Evolutionary conservation across 495 filamentous ascomycete genomes (phyloP), one percentile per base, ranked within the genome.

Genomic region (Pyrenopolyporus hunteri): DNA sequence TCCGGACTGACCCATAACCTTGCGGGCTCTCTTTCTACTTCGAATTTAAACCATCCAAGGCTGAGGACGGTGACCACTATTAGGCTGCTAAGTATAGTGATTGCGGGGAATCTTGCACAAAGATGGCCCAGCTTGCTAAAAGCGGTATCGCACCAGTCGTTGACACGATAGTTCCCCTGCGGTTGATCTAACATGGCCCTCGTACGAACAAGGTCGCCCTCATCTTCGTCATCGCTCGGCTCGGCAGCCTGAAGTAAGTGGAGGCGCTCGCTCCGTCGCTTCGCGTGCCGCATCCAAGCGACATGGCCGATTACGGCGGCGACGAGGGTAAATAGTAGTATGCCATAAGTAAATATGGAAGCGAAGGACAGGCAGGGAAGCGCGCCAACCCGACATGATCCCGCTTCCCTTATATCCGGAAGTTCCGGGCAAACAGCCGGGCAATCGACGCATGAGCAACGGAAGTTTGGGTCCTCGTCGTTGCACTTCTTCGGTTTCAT

Each of bases 381-480:
- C 6, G 86, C 73, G 36, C 94, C 95, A 16, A 98, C 91, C 65
- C 89, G 83, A 73, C 94, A 98, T 22, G 83, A 78, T 46, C 86
- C 76, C 4, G 80, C 77, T 40, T 88, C 76, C 29, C 84, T 73
- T 14, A 98, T 80, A 4, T 85, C 86, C 9, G 89, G 89, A 26
- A 98, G 80, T 64, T 86, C 84, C 0, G 92, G 89, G 64, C 94
- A 98, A 10, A 91, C 86, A 1, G 82, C 85, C 0, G 87, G 89
- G 70, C 94, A 98, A 66, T 98, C 94, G 37, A 96, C 85, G 69
- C 94, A 98, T 53, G 93, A 88, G 72, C 94, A 98, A 55, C 91
- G 85, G 73, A 89, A 97, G 36, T 83, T 82, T 47, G 88, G 84
- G 68, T 97, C 91, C 4, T 88, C 83, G 59, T 90, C 90, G 71